phyloP scores from a whole-genome alignment of 2,329 filamentous ascomycete genomes.

The Venturiaceae sp. region DNA sequence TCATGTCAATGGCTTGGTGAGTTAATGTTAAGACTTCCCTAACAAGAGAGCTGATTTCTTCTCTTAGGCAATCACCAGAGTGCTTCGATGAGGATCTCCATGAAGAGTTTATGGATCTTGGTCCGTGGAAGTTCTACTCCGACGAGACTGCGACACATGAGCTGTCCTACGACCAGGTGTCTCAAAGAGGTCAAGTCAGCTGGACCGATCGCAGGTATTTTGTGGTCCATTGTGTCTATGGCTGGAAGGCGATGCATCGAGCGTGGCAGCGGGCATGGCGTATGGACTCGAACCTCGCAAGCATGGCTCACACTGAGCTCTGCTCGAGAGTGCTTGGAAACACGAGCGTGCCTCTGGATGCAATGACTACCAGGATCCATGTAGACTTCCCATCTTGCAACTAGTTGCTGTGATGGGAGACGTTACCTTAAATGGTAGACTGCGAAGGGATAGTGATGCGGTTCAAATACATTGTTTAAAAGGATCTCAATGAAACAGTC shows the following conservation, averaged over 20 bases:
- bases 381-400: conserved; percentile 8
- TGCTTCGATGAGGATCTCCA: conserved; percentile 8
- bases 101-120: conserved; percentile 3
- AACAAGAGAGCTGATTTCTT: background rate
- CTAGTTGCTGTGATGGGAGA: background rate
- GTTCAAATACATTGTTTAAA: no score
- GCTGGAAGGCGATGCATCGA: conserved; percentile 8
- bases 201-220: conserved; percentile 6
- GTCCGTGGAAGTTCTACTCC: conserved; percentile 7
- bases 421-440: background rate
- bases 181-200: background rate
- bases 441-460: background rate
- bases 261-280: conserved; percentile 7
- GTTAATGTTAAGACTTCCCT: background rate
- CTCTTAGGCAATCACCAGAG: conserved; percentile 2
- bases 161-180: conserved; percentile 1
- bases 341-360: conserved; percentile 6
- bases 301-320: conserved; percentile 6
- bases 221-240: conserved; percentile 5
- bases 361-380: conserved; percentile 6
- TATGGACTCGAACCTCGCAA: conserved; percentile 8
- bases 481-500: background rate
- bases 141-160: background rate
- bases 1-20: conserved; percentile 8
- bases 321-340: conserved; percentile 7